phyloP scores from a whole-genome alignment of 495 filamentous ascomycete genomes.

The Aspergillus haitiensis region DNA sequence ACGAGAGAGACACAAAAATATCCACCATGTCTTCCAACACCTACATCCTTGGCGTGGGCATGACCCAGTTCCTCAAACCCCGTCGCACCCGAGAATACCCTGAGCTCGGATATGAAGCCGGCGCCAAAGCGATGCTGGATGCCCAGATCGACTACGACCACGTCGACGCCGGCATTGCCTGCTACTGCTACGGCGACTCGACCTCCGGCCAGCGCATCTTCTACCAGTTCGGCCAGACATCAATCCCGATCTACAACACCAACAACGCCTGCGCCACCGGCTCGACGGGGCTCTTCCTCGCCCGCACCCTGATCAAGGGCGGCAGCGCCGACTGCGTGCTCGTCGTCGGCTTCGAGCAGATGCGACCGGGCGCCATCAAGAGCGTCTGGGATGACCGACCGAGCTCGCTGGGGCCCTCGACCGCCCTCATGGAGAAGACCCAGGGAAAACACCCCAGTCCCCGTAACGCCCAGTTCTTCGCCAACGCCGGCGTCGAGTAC shows the following conservation, averaged over 20 bases:
- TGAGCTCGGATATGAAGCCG: slow-evolving; percentile 89
- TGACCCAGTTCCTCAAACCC: slow-evolving; percentile 99
- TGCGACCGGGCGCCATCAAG: slow-evolving; percentile 83
- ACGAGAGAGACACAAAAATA: too few species aligned
- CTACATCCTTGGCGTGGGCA: slow-evolving; percentile 95
- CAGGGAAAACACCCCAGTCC: slow-evolving; percentile 77
- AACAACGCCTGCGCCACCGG: slow-evolving; percentile 99
- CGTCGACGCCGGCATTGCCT: slow-evolving; percentile 92
- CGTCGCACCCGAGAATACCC: slow-evolving; percentile 69
- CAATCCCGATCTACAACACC: slow-evolving; percentile 94
- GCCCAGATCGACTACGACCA: slow-evolving; percentile 96
- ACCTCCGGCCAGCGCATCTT: slow-evolving; percentile 96
- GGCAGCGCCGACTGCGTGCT: slow-evolving; percentile 83
- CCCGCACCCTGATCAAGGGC: slow-evolving; percentile 71
- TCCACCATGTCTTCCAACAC: slow-evolving; percentile 24
- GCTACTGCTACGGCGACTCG: slow-evolving; percentile 94
- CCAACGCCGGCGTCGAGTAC: slow-evolving; percentile 93
- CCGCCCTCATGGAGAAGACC: slow-evolving; percentile 77
- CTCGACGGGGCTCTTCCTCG: slow-evolving; percentile 82
- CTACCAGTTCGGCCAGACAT: slow-evolving; percentile 97
- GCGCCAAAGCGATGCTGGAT: slow-evolving; percentile 92
- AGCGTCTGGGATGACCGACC: slow-evolving; percentile 75
- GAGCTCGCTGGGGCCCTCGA: slow-evolving; percentile 69
- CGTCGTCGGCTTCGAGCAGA: slow-evolving; percentile 97
- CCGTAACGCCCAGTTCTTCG: slow-evolving; percentile 88